A percentile compares a stretch with the other conserved stretches of the same genome.
These are phyloP conservation scores for Chrysoporthe puriensis DNA, from an alignment of 2,329 filamentous ascomycete genomes.

Conservation along the genomic window DNA sequence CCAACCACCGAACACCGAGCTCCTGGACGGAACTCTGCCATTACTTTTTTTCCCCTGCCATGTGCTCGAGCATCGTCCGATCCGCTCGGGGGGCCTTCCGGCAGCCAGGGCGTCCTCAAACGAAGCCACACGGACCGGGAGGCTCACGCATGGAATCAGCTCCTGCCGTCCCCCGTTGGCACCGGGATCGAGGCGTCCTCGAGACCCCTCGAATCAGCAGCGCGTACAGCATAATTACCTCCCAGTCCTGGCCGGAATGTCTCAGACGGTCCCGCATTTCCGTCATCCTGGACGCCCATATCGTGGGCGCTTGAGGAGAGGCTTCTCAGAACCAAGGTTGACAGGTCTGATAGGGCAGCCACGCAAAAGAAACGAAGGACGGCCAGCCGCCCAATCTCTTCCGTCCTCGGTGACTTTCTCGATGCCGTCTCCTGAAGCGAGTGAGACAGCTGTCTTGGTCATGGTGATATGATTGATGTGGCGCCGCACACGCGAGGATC, in stretches of 20 bases:
- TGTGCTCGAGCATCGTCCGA: neutral
- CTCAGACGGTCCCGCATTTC: neutral
- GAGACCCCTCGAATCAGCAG: neutral
- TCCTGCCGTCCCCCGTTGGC: neutral
- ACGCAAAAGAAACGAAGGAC: slow-evolving; percentile 4
- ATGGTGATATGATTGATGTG: neutral
- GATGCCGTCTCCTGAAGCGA: neutral
- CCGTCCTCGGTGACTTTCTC: neutral
- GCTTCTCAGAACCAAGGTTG: neutral
- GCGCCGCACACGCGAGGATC: slow-evolving; percentile 6
- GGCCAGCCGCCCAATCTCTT: neutral
- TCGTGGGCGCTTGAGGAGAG: neutral
- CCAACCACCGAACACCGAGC: slow-evolving; percentile 1
- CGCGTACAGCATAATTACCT: neutral
- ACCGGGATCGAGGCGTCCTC: slow-evolving; percentile 1
- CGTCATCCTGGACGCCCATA: slow-evolving; percentile 10
- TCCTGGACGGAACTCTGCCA: neutral
- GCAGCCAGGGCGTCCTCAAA: neutral
- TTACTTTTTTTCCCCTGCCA: neutral
- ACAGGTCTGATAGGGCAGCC: neutral
- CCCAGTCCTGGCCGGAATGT: neutral
- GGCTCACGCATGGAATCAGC: neutral
- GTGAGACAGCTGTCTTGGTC: slow-evolving; percentile 7
- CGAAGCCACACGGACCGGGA: neutral
- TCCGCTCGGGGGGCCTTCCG: neutral